Percentiles rank a stretch among this genome's conserved stretches.
phyloP scores from a whole-genome alignment of 2,329 filamentous ascomycete species.

The Arthrobotrys musiformis region DNA sequence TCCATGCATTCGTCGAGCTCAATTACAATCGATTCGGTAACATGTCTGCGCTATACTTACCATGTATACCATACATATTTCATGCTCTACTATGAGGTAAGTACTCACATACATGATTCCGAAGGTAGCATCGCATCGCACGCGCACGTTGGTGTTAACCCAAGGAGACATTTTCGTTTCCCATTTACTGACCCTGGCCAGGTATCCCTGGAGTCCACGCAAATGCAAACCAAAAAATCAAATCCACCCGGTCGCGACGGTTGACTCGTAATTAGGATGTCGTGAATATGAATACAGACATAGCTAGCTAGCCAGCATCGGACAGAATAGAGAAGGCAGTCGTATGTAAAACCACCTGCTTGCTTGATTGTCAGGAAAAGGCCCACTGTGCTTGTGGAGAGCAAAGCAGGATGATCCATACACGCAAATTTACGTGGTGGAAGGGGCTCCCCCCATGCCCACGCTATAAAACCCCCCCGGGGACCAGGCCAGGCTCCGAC shows the following conservation, averaged over 20 bases:
- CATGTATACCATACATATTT: no score
- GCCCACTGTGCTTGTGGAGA: conserved; percentile 35
- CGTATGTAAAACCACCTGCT: no score
- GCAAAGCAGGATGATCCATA: conserved; percentile 49
- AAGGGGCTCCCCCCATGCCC: conserved; percentile 23
- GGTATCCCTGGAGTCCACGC: conserved; percentile 49
- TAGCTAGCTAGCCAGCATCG: no score
- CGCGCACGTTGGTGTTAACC: no score
- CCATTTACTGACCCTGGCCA: conserved; percentile 35
- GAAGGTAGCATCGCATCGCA: no score
- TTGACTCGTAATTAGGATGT: conserved; percentile 17
- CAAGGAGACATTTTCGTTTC: conserved; percentile 44
- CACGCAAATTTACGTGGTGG: conserved; percentile 52
- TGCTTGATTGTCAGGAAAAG: no score
- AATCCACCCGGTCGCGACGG: neutral
- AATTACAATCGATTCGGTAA: no score
- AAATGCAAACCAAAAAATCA: conserved; percentile 7
- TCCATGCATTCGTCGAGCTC: conserved; percentile 43
- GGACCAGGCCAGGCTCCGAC: conserved; percentile 13
- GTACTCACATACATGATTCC: neutral
- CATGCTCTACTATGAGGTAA: no score
- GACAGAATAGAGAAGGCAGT: conserved; percentile 17
- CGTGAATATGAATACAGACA: no score
- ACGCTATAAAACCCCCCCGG: neutral
- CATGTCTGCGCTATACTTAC: neutral